A percentile compares a stretch with the other conserved stretches of the same genome.
Conservation (phyloP, 179 eudicot species). For the Camellia oleifera region DNA sequence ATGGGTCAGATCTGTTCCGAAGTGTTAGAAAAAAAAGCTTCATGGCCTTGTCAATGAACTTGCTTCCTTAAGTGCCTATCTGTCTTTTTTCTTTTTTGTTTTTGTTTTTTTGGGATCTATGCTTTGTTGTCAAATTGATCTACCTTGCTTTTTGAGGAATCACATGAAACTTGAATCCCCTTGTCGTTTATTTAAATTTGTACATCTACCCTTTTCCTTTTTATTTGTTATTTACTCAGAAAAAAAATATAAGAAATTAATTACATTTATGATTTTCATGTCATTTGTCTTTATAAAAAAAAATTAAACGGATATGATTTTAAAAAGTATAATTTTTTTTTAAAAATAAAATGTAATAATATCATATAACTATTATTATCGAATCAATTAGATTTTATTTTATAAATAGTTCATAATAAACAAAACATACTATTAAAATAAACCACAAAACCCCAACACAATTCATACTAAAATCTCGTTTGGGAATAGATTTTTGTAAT, state of each 20-base stretch:
- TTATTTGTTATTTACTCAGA: neutral
- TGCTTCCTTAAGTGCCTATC: neutral
- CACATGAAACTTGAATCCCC: conserved; percentile 15
- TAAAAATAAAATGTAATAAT: too few relatives aligned
- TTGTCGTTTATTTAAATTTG: neutral
- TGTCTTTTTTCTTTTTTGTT: neutral
- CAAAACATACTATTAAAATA: too few relatives aligned
- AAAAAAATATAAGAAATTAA: neutral
- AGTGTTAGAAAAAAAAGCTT: conserved; percentile 52
- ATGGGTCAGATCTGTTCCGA: conserved; percentile 73
- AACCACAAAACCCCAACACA: too few relatives aligned
- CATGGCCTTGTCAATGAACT: conserved; percentile 33
- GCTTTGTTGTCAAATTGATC: neutral
- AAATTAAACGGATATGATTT: too few relatives aligned
- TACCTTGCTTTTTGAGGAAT: neutral
- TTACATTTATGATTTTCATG: neutral
- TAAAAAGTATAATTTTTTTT: too few relatives aligned
- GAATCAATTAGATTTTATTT: too few relatives aligned
- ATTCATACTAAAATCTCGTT: too few relatives aligned
- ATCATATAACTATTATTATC: too few relatives aligned
- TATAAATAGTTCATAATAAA: too few relatives aligned
- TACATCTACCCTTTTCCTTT: neutral
- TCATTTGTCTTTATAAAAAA: too few relatives aligned
- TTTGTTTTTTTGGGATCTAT: neutral
- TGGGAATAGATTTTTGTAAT: too few relatives aligned